These are phyloP conservation scores for Oxytropis ochrocephala DNA, from an alignment of 306 rosid species.

Conservation along the genomic window DNA sequence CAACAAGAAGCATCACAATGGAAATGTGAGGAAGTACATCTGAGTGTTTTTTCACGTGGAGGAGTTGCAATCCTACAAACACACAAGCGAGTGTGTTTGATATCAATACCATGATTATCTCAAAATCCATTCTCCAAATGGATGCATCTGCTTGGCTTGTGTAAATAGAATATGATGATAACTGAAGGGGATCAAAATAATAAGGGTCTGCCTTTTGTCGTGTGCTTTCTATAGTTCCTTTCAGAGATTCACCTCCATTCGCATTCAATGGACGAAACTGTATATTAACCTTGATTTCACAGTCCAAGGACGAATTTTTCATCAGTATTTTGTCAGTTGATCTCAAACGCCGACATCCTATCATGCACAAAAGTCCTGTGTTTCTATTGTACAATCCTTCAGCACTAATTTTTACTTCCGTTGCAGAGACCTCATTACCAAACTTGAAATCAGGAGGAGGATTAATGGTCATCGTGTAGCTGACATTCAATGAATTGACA, in stretches of 20 bases:
- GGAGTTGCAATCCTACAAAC: slow-evolving; percentile 76
- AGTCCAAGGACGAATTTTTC: slow-evolving; percentile 54
- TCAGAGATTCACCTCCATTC: slow-evolving; percentile 32
- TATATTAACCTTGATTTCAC: slow-evolving; percentile 48
- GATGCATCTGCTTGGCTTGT: slow-evolving; percentile 51
- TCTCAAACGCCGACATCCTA: slow-evolving; percentile 59
- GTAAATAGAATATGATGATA: slow-evolving; percentile 54
- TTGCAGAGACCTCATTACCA: slow-evolving; percentile 18
- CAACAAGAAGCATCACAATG: slow-evolving; percentile 55
- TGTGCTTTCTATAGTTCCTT: slow-evolving; percentile 70
- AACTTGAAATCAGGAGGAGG: slow-evolving; percentile 39
- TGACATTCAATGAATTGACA: slow-evolving; percentile 39
- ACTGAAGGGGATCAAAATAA: slow-evolving; percentile 51
- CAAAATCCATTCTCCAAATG: slow-evolving; percentile 83
- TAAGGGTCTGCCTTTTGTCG: slow-evolving; percentile 53
- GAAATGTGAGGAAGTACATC: slow-evolving; percentile 62
- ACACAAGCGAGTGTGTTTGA: slow-evolving; percentile 78
- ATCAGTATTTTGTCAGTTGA: slow-evolving; percentile 25
- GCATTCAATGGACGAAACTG: slow-evolving; percentile 64
- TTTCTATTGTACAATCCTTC: slow-evolving; percentile 72
- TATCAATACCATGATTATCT: slow-evolving; percentile 61
- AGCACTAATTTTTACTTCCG: slow-evolving; percentile 47
- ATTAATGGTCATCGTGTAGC: slow-evolving; percentile 51
- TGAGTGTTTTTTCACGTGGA: slow-evolving; percentile 56
- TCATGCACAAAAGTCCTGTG: slow-evolving; percentile 64